These are phyloP conservation scores for Tilletia walkeri DNA, from an alignment of 1,284 basidiomycete genomes.

Conservation along the genomic window DNA sequence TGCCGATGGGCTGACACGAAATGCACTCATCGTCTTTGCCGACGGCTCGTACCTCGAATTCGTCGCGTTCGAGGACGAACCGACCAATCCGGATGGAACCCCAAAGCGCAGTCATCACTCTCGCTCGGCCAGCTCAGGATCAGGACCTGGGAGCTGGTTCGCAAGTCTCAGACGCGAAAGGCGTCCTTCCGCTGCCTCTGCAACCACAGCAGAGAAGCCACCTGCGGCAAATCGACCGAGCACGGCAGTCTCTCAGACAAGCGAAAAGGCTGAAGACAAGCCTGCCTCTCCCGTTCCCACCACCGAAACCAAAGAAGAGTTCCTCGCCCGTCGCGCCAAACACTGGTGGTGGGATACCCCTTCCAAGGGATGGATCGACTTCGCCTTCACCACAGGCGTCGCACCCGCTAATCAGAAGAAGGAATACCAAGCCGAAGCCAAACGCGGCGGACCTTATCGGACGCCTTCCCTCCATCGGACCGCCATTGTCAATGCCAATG, in stretches of 20 bases:
- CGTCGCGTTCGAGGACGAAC: conserved; percentile 33
- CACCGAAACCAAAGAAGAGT: conserved; percentile 26
- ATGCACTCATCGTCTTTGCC: conserved; percentile 37
- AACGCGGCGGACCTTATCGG: conserved; percentile 22
- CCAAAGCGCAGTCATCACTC: no score
- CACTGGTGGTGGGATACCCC: conserved; percentile 39
- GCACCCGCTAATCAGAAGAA: background rate
- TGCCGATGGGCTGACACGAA: conserved; percentile 37
- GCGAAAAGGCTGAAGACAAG: conserved; percentile 8
- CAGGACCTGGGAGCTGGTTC: no score
- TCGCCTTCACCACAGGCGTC: conserved; percentile 33
- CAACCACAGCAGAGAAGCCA: no score
- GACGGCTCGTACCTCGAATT: conserved; percentile 45
- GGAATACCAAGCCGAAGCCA: conserved; percentile 28
- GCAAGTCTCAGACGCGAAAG: no score
- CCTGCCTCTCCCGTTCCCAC: conserved; percentile 20
- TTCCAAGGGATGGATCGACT: conserved; percentile 40
- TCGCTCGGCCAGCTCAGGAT: no score
- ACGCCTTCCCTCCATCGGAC: background rate
- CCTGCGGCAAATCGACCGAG: no score
- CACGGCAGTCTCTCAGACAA: no score
- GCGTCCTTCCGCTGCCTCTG: no score
- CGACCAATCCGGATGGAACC: background rate
- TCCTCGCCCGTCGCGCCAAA: conserved; percentile 25
- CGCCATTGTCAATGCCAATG: background rate